phyloP scores from a whole-genome alignment of 2,329 filamentous ascomycete genomes.

The Fusarium acutatum region DNA sequence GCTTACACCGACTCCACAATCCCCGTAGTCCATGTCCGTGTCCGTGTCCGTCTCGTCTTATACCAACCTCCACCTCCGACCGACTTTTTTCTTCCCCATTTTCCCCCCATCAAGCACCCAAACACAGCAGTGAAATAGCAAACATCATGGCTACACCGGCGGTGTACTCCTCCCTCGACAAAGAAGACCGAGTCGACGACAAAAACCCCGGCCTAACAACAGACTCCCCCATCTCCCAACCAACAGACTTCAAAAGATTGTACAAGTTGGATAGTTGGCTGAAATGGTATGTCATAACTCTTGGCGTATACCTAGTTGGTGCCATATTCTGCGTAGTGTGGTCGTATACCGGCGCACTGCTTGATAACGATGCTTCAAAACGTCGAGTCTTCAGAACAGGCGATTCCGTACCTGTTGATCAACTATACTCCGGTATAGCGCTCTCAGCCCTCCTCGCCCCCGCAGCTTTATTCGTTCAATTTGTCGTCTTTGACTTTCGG shows the following conservation, averaged over 20 bases:
- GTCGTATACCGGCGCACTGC: conserved; percentile 29
- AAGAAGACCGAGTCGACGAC: conserved; percentile 23
- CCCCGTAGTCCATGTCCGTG: conserved; percentile 33
- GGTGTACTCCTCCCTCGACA: conserved; percentile 28
- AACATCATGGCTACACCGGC: conserved; percentile 10
- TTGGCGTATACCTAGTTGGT: conserved; percentile 10
- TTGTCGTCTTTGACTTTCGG: conserved; percentile 30
- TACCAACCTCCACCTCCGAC: neutral
- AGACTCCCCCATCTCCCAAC: neutral
- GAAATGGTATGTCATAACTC: conserved; percentile 23
- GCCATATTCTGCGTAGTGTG: conserved; percentile 12
- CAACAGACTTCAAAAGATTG: neutral
- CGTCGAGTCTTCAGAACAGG: conserved; percentile 31
- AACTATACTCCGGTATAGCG: conserved; percentile 32
- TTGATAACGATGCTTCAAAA: conserved; percentile 31
- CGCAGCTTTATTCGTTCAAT: conserved; percentile 19
- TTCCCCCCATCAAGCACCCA: neutral
- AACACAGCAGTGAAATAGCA: too few species aligned
- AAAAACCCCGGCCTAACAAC: neutral
- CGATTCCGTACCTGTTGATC: conserved; percentile 9
- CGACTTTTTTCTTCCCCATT: neutral
- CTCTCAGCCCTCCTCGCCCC: conserved; percentile 21
- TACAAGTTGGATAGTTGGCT: conserved; percentile 30
- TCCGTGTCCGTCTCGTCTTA: neutral
- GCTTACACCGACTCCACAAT: conserved; percentile 14